Conservation (phyloP, 2,329 filamentous ascomycete genomes). For the Chaetomiaceae sp. region DNA sequence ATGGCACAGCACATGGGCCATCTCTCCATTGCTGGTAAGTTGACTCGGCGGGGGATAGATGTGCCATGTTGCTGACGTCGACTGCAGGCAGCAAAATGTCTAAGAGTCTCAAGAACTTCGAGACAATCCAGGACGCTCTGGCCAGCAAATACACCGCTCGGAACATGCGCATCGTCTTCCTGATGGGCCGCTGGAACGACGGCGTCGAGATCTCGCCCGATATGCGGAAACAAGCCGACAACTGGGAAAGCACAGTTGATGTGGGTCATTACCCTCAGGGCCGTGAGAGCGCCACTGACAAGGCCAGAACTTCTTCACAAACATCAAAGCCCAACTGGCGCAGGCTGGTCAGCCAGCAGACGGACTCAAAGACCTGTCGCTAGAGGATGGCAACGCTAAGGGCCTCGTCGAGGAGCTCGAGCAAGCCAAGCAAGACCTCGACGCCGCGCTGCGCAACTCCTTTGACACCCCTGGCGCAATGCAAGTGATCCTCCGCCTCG, state of each 20-base stretch:
- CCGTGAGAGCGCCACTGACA: conserved; percentile 2
- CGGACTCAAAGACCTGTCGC: conserved; percentile 23
- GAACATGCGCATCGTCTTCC: conserved; percentile 75
- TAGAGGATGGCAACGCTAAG: conserved; percentile 18
- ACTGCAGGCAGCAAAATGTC: conserved; percentile 79
- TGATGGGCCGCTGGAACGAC: conserved; percentile 85
- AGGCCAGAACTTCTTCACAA: conserved; percentile 35
- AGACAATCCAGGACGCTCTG: conserved; percentile 81
- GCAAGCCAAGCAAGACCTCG: conserved; percentile 49
- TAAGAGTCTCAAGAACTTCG: conserved; percentile 93
- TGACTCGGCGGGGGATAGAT: no score
- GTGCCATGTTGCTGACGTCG: no score
- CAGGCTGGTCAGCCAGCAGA: conserved; percentile 21
- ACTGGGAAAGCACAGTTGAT: conserved; percentile 66
- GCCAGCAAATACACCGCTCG: conserved; percentile 65
- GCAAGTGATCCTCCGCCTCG: conserved; percentile 68
- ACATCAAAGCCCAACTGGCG: conserved; percentile 33
- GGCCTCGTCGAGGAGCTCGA: conserved; percentile 30
- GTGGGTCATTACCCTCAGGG: conserved; percentile 1
- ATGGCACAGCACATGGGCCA: conserved; percentile 73
- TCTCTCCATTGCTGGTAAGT: conserved; percentile 55
- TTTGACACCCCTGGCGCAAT: conserved; percentile 82
- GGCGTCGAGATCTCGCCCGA: conserved; percentile 86
- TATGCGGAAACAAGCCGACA: conserved; percentile 65
- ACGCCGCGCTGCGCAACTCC: conserved; percentile 66